phyloP scores from a whole-genome alignment of 495 filamentous ascomycete genomes.

The Penicillium manginii region DNA sequence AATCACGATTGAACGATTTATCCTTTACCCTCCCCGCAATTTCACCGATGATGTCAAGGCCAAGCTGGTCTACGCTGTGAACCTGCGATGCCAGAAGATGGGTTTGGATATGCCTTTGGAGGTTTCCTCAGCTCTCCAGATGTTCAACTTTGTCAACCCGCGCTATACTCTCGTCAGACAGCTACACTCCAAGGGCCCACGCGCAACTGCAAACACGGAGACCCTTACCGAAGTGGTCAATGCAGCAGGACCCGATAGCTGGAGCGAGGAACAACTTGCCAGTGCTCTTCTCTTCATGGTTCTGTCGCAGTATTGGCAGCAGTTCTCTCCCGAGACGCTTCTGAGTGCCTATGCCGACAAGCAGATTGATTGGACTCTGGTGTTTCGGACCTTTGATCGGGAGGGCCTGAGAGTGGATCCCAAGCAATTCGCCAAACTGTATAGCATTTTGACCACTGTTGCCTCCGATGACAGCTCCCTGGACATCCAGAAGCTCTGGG shows the following conservation, averaged over 20 bases:
- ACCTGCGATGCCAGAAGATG: constrained; percentile 66
- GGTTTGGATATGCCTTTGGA: constrained; percentile 67
- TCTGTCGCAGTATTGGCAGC: constrained; percentile 63
- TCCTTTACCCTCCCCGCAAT: constrained; percentile 77
- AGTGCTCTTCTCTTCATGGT: constrained; percentile 83
- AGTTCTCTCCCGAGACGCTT: constrained; percentile 74
- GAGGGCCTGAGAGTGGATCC: constrained; percentile 73
- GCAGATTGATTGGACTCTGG: constrained; percentile 77
- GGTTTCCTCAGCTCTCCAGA: constrained; percentile 72
- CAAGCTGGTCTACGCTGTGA: constrained; percentile 67
- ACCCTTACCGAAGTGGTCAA: constrained; percentile 65
- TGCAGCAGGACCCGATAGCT: constrained; percentile 65
- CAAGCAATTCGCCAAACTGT: constrained; percentile 78
- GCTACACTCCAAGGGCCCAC: constrained; percentile 75
- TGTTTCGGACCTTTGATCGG: constrained; percentile 83
- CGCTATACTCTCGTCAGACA: constrained; percentile 71
- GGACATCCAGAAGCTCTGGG: constrained; percentile 87
- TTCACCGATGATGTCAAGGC: constrained; percentile 76
- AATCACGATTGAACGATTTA: constrained; percentile 77
- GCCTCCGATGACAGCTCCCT: constrained; percentile 63
- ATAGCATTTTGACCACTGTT: constrained; percentile 71
- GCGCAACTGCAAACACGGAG: constrained; percentile 56
- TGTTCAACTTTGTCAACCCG: constrained; percentile 69
- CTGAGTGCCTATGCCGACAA: constrained; percentile 64
- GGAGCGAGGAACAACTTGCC: constrained; percentile 82